Percentiles rank a stretch among this genome's conserved stretches.
Conservation (phyloP, 306 rosid species). For the Cicer bijugum region DNA sequence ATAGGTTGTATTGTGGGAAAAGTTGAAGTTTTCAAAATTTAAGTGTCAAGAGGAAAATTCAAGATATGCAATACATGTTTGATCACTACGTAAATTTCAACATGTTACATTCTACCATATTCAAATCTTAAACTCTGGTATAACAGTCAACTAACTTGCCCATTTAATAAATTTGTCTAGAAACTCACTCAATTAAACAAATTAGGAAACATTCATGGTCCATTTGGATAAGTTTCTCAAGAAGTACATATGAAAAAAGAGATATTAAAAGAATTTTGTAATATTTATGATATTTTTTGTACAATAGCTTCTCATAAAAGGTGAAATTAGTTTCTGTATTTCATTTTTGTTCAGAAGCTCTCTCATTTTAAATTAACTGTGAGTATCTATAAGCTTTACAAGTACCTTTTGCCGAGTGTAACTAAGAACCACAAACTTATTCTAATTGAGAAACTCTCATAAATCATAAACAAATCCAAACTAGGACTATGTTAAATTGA, state of each 20-base stretch:
- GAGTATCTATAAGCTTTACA: not conserved
- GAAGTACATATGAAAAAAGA: not conserved
- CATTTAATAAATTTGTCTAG: not conserved
- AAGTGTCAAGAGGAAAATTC: not conserved
- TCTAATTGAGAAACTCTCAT: not conserved
- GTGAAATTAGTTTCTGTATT: not conserved
- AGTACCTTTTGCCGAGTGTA: not conserved
- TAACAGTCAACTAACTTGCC: not conserved
- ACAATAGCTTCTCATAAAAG: not conserved
- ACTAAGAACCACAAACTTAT: not conserved
- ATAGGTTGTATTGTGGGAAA: not conserved
- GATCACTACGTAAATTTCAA: constrained; percentile 21
- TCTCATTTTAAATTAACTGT: not conserved
- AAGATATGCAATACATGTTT: not conserved
- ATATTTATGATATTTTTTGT: not conserved
- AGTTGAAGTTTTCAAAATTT: constrained; percentile 1
- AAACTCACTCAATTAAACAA: not conserved
- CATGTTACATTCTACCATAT: not conserved
- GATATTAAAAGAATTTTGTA: not conserved
- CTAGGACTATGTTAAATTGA: not conserved
- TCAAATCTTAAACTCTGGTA: not conserved
- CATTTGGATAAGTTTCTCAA: not conserved
- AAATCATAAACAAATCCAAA: not conserved
- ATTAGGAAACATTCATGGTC: not conserved
- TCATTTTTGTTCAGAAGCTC: not conserved